A percentile compares a stretch with the other conserved stretches of the same genome.
These are phyloP conservation scores for Jasminum sambac DNA, from an alignment of 257 asterid species.

Conservation along the genomic window DNA sequence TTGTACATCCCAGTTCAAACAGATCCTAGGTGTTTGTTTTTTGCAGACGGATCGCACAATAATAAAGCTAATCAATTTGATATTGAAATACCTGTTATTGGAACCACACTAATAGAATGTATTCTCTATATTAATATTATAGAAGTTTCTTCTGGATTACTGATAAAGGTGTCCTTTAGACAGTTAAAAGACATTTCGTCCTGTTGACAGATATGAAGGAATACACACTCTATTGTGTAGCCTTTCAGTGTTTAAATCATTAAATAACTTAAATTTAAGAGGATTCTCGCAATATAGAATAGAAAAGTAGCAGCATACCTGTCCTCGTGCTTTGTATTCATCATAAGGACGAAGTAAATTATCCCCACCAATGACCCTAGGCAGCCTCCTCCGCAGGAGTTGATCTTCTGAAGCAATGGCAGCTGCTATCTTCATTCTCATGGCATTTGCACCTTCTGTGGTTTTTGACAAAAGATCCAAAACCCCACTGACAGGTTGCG, in stretches of 20 bases:
- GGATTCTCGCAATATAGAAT: slow-evolving; percentile 9
- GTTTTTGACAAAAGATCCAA: slow-evolving; percentile 95
- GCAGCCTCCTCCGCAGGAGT: slow-evolving; percentile 85
- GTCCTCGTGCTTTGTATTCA: slow-evolving; percentile 90
- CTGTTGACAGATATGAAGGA: neutral
- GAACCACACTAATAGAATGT: neutral
- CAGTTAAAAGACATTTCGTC: neutral
- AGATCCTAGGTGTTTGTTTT: neutral
- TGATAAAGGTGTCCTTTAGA: neutral
- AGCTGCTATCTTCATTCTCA: slow-evolving; percentile 96
- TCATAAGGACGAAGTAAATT: slow-evolving; percentile 91
- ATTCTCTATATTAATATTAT: neutral
- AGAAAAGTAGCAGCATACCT: slow-evolving; percentile 49
- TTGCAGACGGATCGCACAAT: neutral
- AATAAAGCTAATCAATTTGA: neutral
- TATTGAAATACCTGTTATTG: neutral
- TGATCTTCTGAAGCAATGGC: slow-evolving; percentile 98
- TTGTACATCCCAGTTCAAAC: neutral
- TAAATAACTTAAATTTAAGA: slow-evolving; percentile 4
- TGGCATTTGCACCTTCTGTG: slow-evolving; percentile 99
- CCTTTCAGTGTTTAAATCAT: slow-evolving; percentile 15
- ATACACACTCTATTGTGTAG: slow-evolving; percentile 7
- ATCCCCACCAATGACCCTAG: slow-evolving; percentile 94
- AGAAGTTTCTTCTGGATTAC: neutral
- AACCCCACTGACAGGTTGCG: slow-evolving; percentile 98